phyloP scores from a whole-genome alignment of 139 green algal species.

The Astrephomene gubernaculifera region DNA sequence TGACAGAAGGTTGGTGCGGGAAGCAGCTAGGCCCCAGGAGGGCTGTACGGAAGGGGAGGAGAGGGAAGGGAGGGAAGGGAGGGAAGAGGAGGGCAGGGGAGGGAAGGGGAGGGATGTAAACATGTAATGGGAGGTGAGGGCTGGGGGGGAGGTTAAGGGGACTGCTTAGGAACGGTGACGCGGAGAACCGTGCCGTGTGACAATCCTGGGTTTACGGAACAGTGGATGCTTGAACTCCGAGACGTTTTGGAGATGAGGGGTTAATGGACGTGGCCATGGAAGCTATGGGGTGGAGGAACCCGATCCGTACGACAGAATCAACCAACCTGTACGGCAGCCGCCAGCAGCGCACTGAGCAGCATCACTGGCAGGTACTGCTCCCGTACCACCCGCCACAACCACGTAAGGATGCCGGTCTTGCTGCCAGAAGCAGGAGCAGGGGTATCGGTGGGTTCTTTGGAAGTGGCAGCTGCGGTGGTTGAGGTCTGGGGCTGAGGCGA shows the following conservation, averaged over 20 bases:
- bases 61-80: too few relatives aligned
- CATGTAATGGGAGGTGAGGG: too few relatives aligned
- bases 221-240: too few relatives aligned
- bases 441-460: background rate
- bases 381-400: slow-evolving; percentile 14
- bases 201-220: too few relatives aligned
- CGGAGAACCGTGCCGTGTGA: too few relatives aligned
- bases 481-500: background rate
- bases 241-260: too few relatives aligned
- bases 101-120: background rate
- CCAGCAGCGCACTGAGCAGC: slow-evolving; percentile 39
- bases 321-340: slow-evolving; percentile 11
- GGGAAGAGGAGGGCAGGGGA: background rate
- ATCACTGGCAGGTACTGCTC: slow-evolving; percentile 53
- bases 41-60: background rate
- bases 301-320: too few relatives aligned
- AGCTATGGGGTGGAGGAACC: too few relatives aligned
- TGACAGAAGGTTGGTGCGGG: slow-evolving; percentile 34
- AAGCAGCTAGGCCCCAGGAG: slow-evolving; percentile 38
- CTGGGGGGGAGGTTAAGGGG: too few relatives aligned
- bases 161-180: too few relatives aligned
- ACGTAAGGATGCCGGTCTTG: background rate
- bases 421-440: background rate
- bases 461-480: background rate
- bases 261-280: too few relatives aligned